Evolutionary conservation across 805 yeast genomes (phyloP).

Genomic region (Candida xiaguanensis): DNA sequence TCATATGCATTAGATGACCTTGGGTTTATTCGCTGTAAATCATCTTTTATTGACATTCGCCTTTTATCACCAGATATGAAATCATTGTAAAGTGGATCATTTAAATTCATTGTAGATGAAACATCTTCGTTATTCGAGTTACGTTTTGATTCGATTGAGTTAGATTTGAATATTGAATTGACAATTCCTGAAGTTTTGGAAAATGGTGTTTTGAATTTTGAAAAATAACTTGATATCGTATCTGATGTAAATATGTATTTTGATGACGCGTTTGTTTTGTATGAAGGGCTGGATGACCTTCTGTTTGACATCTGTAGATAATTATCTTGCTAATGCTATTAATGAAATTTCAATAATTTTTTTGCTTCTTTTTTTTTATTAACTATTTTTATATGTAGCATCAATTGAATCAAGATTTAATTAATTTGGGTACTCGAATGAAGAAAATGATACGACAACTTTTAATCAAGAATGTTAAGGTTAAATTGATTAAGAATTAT

Average conservation of each 20-base stretch:
- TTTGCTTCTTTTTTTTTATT: not conserved
- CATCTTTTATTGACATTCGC: slow-evolving; percentile 22
- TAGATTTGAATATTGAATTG: not conserved
- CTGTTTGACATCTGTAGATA: not conserved
- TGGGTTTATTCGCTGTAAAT: slow-evolving; percentile 17
- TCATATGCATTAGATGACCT: slow-evolving; percentile 20
- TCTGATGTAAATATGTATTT: not conserved
- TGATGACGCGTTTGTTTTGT: not conserved
- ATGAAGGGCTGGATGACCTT: not conserved
- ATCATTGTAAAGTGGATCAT: slow-evolving; percentile 19
- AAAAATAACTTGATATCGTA: not conserved
- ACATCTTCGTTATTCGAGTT: not conserved
- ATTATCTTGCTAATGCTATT: not conserved
- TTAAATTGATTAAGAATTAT: not conserved
- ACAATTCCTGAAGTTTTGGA: not conserved
- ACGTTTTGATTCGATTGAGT: not conserved
- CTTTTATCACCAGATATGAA: slow-evolving; percentile 26
- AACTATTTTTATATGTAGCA: not conserved
- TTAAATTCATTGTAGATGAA: not conserved
- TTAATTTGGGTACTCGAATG: not conserved
- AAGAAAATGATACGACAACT: not conserved
- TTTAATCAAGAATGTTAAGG: not conserved
- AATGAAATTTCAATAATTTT: not conserved
- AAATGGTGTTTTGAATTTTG: not conserved
- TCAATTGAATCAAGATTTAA: not conserved